These are phyloP conservation scores for Zygosaccharomyces sapae DNA, from an alignment of 1,139 yeast genomes.

Conservation along the genomic window DNA sequence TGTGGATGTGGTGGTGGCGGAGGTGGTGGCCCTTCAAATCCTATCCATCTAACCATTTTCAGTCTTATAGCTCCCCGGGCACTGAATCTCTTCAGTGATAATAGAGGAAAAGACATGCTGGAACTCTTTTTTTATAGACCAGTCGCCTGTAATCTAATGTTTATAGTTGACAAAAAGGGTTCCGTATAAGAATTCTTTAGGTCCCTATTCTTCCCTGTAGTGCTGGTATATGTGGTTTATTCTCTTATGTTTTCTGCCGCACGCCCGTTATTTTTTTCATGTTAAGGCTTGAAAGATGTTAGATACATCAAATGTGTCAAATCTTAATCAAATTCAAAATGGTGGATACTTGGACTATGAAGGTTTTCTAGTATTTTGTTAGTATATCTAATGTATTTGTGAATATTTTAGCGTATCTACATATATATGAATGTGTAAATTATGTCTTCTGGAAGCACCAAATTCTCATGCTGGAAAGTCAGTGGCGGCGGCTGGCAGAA, in stretches of 20 bases:
- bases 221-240: neutral
- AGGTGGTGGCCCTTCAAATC: neutral
- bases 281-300: neutral
- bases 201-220: neutral
- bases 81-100: neutral
- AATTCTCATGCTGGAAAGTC: too few species aligned
- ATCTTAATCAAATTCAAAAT: neutral
- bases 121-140: neutral
- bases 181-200: neutral
- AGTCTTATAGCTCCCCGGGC: neutral
- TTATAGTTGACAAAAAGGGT: too few species aligned
- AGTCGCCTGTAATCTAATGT: too few species aligned
- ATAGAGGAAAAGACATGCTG: neutral
- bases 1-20: neutral
- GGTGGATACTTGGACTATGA: neutral
- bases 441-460: too few species aligned
- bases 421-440: too few species aligned
- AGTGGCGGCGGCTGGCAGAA: too few species aligned
- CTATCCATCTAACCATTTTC: neutral
- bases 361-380: neutral
- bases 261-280: neutral
- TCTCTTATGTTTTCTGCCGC: neutral
- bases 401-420: too few species aligned
- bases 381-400: too few species aligned
- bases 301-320: neutral